Base-by-base conservation (phyloP, 192 early-diverging fungal genomes). In the Rhizoclosmatium sp. region DNA sequence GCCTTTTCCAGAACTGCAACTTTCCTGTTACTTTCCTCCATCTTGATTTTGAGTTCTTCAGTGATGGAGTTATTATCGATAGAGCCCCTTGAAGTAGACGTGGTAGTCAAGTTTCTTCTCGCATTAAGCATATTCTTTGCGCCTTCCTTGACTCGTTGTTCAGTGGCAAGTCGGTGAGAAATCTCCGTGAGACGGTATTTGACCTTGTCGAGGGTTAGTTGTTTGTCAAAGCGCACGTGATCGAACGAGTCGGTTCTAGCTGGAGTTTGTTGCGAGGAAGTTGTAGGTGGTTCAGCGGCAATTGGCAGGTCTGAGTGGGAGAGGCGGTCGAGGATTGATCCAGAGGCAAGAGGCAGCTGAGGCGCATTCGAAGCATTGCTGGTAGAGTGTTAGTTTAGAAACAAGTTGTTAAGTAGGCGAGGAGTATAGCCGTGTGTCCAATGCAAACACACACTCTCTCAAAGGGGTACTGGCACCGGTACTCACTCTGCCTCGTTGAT, bases 101-200 rank as follows among this genome's bases (percentile, higher is more conserved):
- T 82, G 46, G 54, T 51, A 31, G 31, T 31, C 31, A 31, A 31
- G 31, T 31, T 31, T 31, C 31, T 31, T 31, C 31, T 31, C 19
- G 51, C 51, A 16, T 54, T 59, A 12, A 85, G 68, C 80, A 96
- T 84, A 51, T 91, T 92, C 77, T 95, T 91, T 2, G 91, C 93
- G 45, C 94, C 95, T 16, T 88, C 89, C 78, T 91, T 87, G 39
- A 99, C 91, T 82, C 94, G 94, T 79, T 89, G 90, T 85, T 99
- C 98, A 4, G 97, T 93, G 71, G 94, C 95, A 47, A 98, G 90
- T 85, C 98, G 99, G 82, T 94, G 93, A 41, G 92, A 92, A 69
- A 98, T 88, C 80, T 97, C 95, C 59, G 93, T 91, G 47, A 99
- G 85, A 78, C 95, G 94, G 79, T 79, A 90, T 39, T 79, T 78